These are phyloP conservation scores for Protomyces inouyei DNA, from an alignment of 1,139 yeast species.

Conservation along the genomic window DNA sequence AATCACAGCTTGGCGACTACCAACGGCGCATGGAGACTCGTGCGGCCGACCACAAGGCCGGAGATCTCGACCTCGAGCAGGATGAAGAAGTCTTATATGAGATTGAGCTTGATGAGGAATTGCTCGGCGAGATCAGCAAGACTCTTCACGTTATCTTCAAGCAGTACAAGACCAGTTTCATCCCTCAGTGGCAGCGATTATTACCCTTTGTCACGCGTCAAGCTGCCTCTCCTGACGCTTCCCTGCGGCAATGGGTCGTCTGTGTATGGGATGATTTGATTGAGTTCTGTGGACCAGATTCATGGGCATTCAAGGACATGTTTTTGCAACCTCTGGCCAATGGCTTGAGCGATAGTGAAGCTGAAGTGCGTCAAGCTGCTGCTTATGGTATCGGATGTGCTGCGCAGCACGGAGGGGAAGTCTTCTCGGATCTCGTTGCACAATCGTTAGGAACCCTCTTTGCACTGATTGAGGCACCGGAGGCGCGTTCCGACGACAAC, in stretches of 20 bases:
- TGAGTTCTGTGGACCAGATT: constrained; percentile 68
- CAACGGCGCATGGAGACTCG: constrained; percentile 68
- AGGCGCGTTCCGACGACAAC: constrained; percentile 79
- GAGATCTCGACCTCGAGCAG: constrained; percentile 54
- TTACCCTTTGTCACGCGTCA: constrained; percentile 38
- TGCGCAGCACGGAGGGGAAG: constrained; percentile 69
- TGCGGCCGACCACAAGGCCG: constrained; percentile 60
- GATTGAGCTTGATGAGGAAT: constrained; percentile 76
- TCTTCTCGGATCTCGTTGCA: constrained; percentile 59
- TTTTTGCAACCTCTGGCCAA: constrained; percentile 61
- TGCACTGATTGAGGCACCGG: constrained; percentile 72
- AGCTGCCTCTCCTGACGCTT: constrained; percentile 57
- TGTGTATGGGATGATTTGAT: constrained; percentile 75
- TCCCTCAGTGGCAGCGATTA: constrained; percentile 57
- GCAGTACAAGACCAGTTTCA: constrained; percentile 53
- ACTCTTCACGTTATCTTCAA: constrained; percentile 71
- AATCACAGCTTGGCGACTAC: constrained; percentile 60
- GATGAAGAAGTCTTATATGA: constrained; percentile 62
- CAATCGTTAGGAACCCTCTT: constrained; percentile 69
- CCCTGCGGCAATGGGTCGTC: constrained; percentile 70
- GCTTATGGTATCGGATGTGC: constrained; percentile 80
- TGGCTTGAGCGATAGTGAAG: constrained; percentile 54
- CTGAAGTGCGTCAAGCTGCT: constrained; percentile 81
- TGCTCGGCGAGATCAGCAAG: constrained; percentile 68
- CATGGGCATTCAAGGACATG: constrained; percentile 59